A percentile compares a stretch with the other conserved stretches of the same genome.
phyloP scores from a whole-genome alignment of 495 filamentous ascomycete genomes.

The Talaromyces trachyspermus region DNA sequence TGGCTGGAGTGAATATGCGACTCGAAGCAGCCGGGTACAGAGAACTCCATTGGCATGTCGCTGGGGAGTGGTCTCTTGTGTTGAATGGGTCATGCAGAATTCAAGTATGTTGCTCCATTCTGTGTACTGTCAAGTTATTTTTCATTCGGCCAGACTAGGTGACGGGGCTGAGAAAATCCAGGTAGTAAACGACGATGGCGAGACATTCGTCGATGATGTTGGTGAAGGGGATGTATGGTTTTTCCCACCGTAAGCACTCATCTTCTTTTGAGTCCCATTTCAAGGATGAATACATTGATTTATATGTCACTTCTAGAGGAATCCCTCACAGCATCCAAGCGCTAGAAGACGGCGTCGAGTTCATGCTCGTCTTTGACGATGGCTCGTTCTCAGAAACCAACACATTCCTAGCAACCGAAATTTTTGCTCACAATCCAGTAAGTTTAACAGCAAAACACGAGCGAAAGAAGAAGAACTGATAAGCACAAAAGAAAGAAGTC shows the following conservation, averaged over 20 bases:
- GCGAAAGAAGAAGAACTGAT: too few species aligned
- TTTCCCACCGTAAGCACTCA: slow-evolving; percentile 44
- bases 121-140: not conserved
- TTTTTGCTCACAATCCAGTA: slow-evolving; percentile 51
- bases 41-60: slow-evolving; percentile 69
- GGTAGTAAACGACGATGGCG: slow-evolving; percentile 55
- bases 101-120: slow-evolving; percentile 19
- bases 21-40: slow-evolving; percentile 58
- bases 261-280: not conserved
- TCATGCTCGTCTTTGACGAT: slow-evolving; percentile 63
- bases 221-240: slow-evolving; percentile 65
- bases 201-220: slow-evolving; percentile 60
- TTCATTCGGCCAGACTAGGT: not conserved
- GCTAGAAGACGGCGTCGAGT: slow-evolving; percentile 56
- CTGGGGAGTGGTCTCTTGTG: slow-evolving; percentile 58
- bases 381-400: slow-evolving; percentile 62
- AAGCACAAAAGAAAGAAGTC: slow-evolving; percentile 38
- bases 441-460: too few species aligned
- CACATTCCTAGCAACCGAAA: slow-evolving; percentile 60
- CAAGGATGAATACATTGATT: too few species aligned
- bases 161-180: slow-evolving; percentile 3
- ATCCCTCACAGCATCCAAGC: slow-evolving; percentile 64
- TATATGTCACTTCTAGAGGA: slow-evolving; percentile 26
- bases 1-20: slow-evolving; percentile 77
- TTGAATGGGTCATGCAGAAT: slow-evolving; percentile 58